Evolutionary conservation across 2,329 filamentous ascomycete species (phyloP), one percentile per base, ranked within the genome.

Genomic region (Fusarium sp.): DNA sequence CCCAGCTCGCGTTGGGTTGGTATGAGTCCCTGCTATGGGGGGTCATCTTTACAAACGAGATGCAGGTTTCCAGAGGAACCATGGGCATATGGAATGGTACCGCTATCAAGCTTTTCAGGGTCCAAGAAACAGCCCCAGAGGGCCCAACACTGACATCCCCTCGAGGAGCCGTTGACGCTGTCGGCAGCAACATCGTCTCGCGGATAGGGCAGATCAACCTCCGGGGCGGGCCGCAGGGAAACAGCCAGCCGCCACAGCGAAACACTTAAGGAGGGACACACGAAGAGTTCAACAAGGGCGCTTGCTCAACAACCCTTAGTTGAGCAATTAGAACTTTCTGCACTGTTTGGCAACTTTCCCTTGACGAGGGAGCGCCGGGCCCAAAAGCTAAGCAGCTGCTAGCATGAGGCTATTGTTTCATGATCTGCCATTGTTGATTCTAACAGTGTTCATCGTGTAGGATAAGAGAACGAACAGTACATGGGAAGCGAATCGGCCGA

Each of bases 21-120:
- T 98, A 98, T 81, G 94, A 98, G 82, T 95, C 94, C 10, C 86
- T 98, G 18, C 86, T 99, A 15, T 99, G 96, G 96, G 92, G 94
- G 22, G 93, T 98, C 76, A 91, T 98, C 59, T 98, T 98, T 80
- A 91, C 93, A 33, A 92, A 91, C 77, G 96, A 99, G 83, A 94
- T 97, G 91, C 91, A 95, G 65, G 90, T 95, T 33, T 90, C 92
- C 1, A 95, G 92, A 79, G 95, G 95, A 35, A 95, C 93, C 5
- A 93, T 95, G 36, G 95, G 96, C 13, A 91, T 98, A 4, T 99
- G 96, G 95, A 98, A 95, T 78, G 93, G 94, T 39, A 98, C 96
- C 2, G 86, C 87, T 5, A 94, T 99, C 80, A 93, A 92, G 79
- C 86, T 99, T 20, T 99, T 99, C 84, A 91, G 91, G 55, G 95